Base-by-base conservation (phyloP, 495 filamentous ascomycete genomes). In the Pseudomonodictys pantanalensis region DNA sequence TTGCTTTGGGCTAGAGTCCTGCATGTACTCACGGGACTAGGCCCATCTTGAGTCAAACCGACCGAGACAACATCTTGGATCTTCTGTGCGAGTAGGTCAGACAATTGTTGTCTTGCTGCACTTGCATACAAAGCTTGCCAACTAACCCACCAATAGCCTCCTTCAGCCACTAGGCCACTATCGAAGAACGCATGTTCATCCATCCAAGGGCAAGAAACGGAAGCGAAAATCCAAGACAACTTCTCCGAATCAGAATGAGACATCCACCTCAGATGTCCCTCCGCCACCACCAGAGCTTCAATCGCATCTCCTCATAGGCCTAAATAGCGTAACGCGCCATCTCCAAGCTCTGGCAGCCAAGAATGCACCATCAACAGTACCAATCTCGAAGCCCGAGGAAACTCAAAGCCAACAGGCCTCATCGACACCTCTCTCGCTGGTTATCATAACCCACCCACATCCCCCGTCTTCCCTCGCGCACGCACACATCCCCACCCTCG, bases 121-220 rank as follows among this genome's bases (percentile, higher is more conserved):
- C 12, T 11, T 29, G 23, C 4, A 51, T 52, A 17, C 15, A 35
- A 45, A 24, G 18, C 28, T 46, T 35, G 3, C 11, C 28, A 20
- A n/a, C 46, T 1, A 22, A 45, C 38, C 41, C 29, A 39, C 18
- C 47, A 17, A 17, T 58, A 87, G 83, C 56, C 69, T 86, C 30
- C 69, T 88, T 8, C 66, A 71, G 7, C 84, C 84, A 20, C 69
- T 87, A 17, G 83, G 83, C 15, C 60, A 73, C 39, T 72, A 86
- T 61, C 78, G 82, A 10, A 64, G 69, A 49, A 70, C 69, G 18
- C 73, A 83, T 52, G 58, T 75, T 47, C 58, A 62, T 9, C 69
- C 74, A 10, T 84, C 84, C 8, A 81, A 80, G 60, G 82, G 84
- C 56, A 78, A 77, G 64, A 72, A 76, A 39, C 69, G 64, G 3